These are phyloP conservation scores for Acer saccharum DNA, from an alignment of 345 rosid species.

Conservation along the genomic window DNA sequence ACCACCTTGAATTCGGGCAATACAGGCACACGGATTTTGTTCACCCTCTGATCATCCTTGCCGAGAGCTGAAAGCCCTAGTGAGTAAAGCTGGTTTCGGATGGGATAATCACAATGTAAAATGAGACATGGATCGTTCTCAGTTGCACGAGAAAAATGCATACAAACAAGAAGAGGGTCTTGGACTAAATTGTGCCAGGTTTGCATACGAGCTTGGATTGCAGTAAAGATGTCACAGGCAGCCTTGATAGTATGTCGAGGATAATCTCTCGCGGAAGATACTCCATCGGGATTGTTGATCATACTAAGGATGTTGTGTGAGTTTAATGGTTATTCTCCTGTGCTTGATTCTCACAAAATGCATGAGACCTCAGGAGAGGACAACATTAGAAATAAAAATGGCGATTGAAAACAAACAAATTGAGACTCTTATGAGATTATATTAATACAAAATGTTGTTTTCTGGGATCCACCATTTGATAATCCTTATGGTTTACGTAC, in stretches of 20 bases:
- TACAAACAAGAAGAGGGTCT: slow-evolving; percentile 31
- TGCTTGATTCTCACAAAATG: too few relatives aligned
- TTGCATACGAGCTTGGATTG: slow-evolving; percentile 40
- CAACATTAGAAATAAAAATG: too few relatives aligned
- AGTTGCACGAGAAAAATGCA: slow-evolving; percentile 14
- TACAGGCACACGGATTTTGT: slow-evolving; percentile 30
- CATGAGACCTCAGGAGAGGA: too few relatives aligned
- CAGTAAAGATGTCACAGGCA: slow-evolving; percentile 39
- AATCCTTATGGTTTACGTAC: too few relatives aligned
- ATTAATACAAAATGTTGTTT: too few relatives aligned
- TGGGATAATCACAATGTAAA: slow-evolving; percentile 45
- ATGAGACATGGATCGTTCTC: slow-evolving; percentile 37
- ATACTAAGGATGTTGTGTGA: too few relatives aligned
- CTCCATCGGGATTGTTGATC: too few relatives aligned
- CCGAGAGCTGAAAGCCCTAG: slow-evolving; percentile 29
- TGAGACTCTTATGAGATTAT: too few relatives aligned
- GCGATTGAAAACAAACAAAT: too few relatives aligned
- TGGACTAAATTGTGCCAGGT: slow-evolving; percentile 34
- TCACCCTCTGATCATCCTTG: slow-evolving; percentile 17
- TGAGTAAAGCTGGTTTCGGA: slow-evolving; percentile 42
- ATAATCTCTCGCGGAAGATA: too few relatives aligned
- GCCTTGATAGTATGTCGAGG: slow-evolving; percentile 35
- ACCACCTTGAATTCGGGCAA: slow-evolving; percentile 48
- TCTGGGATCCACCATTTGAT: too few relatives aligned
- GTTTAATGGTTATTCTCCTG: too few relatives aligned